phyloP scores from a whole-genome alignment of 768 basidiomycete species.

The Russula earlei region DNA sequence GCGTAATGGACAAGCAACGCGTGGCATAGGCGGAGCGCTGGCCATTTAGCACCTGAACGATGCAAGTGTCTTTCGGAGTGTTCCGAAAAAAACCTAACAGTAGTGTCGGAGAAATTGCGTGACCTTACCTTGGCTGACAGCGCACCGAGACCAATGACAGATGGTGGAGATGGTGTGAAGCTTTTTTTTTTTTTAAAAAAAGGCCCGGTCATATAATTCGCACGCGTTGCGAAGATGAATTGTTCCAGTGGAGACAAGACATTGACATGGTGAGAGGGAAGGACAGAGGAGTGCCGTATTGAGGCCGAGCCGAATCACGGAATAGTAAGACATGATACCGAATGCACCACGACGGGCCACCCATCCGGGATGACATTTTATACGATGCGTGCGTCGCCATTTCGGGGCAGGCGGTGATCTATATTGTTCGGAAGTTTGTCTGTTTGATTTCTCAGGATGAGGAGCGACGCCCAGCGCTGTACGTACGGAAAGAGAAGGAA shows the following conservation, averaged over 20 bases:
- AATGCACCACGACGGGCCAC: slow-evolving; percentile 12
- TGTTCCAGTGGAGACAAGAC: not conserved
- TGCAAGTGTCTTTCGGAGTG: not conserved
- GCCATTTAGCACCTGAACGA: not conserved
- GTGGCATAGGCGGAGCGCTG: slow-evolving; percentile 12
- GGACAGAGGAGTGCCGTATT: slow-evolving; percentile 7
- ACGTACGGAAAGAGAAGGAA: slow-evolving; percentile 8
- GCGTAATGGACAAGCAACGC: no score
- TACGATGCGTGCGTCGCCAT: not conserved
- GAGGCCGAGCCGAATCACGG: slow-evolving; percentile 10
- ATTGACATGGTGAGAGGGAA: slow-evolving; percentile 13
- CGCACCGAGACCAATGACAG: no score
- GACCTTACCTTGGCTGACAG: no score
- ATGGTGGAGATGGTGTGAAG: no score
- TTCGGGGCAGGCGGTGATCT: slow-evolving; percentile 14
- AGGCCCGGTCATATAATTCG: not conserved
- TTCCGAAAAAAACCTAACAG: no score
- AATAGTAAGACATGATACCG: slow-evolving; percentile 11
- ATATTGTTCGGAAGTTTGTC: slow-evolving; percentile 13
- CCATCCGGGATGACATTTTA: slow-evolving; percentile 14
- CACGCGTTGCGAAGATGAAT: not conserved
- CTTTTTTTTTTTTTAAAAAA: no score
- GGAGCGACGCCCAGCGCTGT: slow-evolving; percentile 7
- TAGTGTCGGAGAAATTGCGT: not conserved
- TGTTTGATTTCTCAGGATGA: slow-evolving; percentile 11